These are phyloP conservation scores for Gossypium mustelinum DNA, from an alignment of 345 rosid species.

Conservation along the genomic window DNA sequence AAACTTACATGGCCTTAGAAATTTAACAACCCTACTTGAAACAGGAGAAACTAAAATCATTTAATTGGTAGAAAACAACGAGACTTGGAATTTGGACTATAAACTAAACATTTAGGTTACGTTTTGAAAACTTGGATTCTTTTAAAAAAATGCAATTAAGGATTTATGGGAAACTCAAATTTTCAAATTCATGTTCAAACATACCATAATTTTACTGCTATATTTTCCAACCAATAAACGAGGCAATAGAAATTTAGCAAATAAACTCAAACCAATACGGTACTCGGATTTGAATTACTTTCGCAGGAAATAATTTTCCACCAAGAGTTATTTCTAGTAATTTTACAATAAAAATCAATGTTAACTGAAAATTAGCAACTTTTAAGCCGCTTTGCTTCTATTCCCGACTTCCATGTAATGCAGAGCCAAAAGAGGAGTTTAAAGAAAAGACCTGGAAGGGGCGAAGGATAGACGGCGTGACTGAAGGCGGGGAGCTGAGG, in stretches of 20 bases:
- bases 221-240: background rate
- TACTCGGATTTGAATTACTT: background rate
- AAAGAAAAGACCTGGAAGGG: slow-evolving; percentile 49
- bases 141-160: too few species aligned
- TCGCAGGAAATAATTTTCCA: background rate
- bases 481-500: slow-evolving; percentile 48
- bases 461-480: slow-evolving; percentile 60
- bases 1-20: background rate
- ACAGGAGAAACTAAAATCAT: background rate
- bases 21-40: background rate
- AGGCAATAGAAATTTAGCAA: background rate
- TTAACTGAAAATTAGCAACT: background rate
- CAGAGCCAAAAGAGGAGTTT: background rate
- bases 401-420: too few species aligned
- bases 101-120: too few species aligned
- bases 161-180: too few species aligned
- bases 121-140: too few species aligned
- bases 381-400: background rate
- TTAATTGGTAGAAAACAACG: background rate
- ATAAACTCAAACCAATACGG: background rate
- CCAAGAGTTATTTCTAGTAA: background rate
- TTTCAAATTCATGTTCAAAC: too few species aligned
- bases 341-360: background rate
- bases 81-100: background rate
- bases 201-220: background rate